Evolutionary conservation across 108 stramenopile genomes (phyloP), one percentile per base, ranked within the genome.

Genomic region (Chaetoceros muelleri): DNA sequence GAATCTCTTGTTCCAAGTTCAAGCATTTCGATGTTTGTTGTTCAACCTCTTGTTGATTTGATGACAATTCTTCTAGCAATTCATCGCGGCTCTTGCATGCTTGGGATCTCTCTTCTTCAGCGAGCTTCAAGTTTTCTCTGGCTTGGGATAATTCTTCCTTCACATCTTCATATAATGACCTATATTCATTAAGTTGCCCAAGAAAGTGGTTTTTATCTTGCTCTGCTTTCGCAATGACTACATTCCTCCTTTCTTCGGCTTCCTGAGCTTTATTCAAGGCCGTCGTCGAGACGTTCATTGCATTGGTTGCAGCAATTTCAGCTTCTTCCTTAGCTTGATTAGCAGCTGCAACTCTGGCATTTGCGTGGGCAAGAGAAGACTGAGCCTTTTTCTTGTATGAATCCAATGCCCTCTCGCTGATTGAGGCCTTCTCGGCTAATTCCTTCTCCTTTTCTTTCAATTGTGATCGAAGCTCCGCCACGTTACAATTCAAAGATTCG

Each of bases 341-440:
- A 23, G 90, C 84, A 25, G 84, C 62, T 16, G 90, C 90, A 17
- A 76, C 58, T 5, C 90, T 74, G 8, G 86, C 61, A 57, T 92
- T 92, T 30, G 90, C 80, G 17, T 75, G 56, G 22, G 81, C 72
- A 46, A 92, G 69, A 13, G 85, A 75, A 29, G 78, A 75, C 57
- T 87, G 90, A 13, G 90, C 84, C 58, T 91, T 92, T 47, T 76
- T 79, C 68, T 92, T 92, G 74, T 92, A 92, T 23, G 78, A 73
- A 3, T 77, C 51, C 21, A 92, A 68, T 0, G 83, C 75, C 48
- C 74, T 78, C 28, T 84, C 86, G 19, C 78, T 80, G 20, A 81
- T 73, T 26, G 65, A 57, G n/a, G 55, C 69, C 48, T 72, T 62
- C 31, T 72, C 69, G 23, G 76, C 59, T 30, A 85, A 55, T 20